Evolutionary conservation across 1,284 basidiomycete species (phyloP).

Genomic region (Ustilago bromivora): DNA sequence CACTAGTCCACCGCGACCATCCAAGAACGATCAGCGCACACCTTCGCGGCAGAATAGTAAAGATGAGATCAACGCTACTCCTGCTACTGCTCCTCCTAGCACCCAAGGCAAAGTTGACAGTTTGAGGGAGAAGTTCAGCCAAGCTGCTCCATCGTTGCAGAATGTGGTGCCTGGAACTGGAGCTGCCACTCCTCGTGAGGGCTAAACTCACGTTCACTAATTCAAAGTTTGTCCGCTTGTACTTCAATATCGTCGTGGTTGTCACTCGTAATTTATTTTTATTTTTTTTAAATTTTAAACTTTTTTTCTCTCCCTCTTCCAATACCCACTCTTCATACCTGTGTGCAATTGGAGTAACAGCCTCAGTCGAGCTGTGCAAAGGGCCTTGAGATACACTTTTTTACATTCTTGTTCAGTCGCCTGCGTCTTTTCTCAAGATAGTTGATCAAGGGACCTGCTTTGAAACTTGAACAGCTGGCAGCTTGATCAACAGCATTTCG

Average conservation of each 20-base stretch:
- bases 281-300: too few species aligned
- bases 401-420: too few species aligned
- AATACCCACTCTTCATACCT: constrained; percentile 15
- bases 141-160: constrained; percentile 42
- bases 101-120: constrained; percentile 9
- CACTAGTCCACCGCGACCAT: constrained; percentile 38
- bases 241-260: constrained; percentile 1
- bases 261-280: neutral
- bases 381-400: constrained; percentile 4
- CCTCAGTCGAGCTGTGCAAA: neutral
- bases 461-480: too few species aligned
- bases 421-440: too few species aligned
- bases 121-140: constrained; percentile 11
- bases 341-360: neutral
- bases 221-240: neutral
- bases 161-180: constrained; percentile 37
- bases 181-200: constrained; percentile 18
- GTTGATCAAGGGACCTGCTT: too few species aligned
- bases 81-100: neutral
- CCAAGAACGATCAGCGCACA: constrained; percentile 39
- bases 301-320: constrained; percentile 1
- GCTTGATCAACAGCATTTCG: too few species aligned
- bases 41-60: constrained; percentile 46
- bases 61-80: constrained; percentile 19
- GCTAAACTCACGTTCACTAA: constrained; percentile 1